phyloP scores from a whole-genome alignment of 176 grass and related monocot species.

The Cenchrus purpureus region DNA sequence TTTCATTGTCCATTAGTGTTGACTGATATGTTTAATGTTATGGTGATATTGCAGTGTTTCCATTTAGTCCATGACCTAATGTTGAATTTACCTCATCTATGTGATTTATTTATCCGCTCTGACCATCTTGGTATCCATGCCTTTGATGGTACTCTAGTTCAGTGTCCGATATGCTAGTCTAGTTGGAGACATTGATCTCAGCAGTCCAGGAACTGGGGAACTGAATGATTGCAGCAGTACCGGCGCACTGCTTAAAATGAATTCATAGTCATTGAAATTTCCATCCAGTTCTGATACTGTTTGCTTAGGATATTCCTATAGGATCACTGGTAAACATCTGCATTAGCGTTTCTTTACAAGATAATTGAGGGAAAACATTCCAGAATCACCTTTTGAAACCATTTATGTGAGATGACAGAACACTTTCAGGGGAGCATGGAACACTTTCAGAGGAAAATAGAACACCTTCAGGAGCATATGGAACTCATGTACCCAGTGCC shows the following conservation, averaged over 20 bases:
- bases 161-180: slow-evolving; percentile 1
- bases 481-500: slow-evolving; percentile 7
- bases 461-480: neutral
- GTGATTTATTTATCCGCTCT: neutral
- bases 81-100: neutral
- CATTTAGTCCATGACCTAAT: neutral
- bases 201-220: neutral
- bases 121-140: neutral
- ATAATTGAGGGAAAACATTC: neutral
- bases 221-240: neutral
- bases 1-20: neutral
- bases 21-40: neutral
- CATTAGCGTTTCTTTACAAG: neutral
- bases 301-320: slow-evolving; percentile 8
- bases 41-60: neutral
- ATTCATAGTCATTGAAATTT: neutral
- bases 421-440: slow-evolving; percentile 47
- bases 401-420: slow-evolving; percentile 35
- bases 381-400: neutral
- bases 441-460: slow-evolving; percentile 31
- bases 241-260: neutral
- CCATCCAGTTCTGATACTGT: neutral
- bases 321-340: neutral
- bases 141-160: neutral
- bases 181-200: neutral